phyloP scores from a whole-genome alignment of 345 rosid species.

The Camelina sativa region DNA sequence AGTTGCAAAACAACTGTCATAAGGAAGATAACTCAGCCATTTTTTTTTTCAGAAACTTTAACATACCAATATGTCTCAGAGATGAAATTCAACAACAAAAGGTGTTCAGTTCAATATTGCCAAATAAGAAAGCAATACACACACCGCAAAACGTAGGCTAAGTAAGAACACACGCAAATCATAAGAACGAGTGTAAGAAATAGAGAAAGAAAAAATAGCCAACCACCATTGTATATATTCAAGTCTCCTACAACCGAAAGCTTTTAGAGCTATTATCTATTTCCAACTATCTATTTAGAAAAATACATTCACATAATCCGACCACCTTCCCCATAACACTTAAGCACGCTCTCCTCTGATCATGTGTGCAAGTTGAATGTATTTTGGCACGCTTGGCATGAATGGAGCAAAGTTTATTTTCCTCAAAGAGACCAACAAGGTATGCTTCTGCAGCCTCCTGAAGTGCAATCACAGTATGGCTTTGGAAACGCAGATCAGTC shows the following conservation, averaged over 20 bases:
- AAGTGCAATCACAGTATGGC: slow-evolving; percentile 80
- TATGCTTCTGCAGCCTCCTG: slow-evolving; percentile 97
- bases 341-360: slow-evolving; percentile 92
- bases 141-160: slow-evolving; percentile 11
- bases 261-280: slow-evolving; percentile 27
- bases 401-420: slow-evolving; percentile 86
- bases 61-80: too few species aligned
- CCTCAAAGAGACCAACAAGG: slow-evolving; percentile 86
- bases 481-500: slow-evolving; percentile 97
- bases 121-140: slow-evolving; percentile 25
- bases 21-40: too few species aligned
- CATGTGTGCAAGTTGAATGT: slow-evolving; percentile 83
- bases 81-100: too few species aligned
- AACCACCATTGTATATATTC: slow-evolving; percentile 3
- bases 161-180: slow-evolving; percentile 18
- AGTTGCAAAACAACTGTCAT: too few species aligned
- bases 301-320: slow-evolving; percentile 30
- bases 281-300: slow-evolving; percentile 22
- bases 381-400: slow-evolving; percentile 97
- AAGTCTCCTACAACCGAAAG: slow-evolving; percentile 19
- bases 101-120: slow-evolving; percentile 4
- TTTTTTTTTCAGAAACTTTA: too few species aligned
- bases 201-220: not conserved
- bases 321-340: not conserved
- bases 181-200: not conserved